Conservation (phyloP, 768 basidiomycete genomes). For the Sporobolomyces phaffii region DNA sequence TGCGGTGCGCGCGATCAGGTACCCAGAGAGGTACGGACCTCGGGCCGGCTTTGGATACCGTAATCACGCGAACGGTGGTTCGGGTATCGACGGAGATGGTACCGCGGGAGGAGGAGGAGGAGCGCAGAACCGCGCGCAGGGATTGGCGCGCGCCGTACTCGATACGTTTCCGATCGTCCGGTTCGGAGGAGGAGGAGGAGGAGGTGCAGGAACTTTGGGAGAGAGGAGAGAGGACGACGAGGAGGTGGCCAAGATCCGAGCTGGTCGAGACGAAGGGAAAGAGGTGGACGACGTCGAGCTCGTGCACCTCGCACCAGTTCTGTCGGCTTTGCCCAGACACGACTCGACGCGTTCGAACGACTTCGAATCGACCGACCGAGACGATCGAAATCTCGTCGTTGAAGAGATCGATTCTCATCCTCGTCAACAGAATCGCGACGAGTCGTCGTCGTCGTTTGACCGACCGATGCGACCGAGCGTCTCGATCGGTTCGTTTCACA, state of each 20-base stretch:
- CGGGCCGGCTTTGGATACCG: constrained; percentile 48
- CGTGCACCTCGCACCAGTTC: not conserved
- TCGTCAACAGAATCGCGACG: too few species aligned
- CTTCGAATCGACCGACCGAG: too few species aligned
- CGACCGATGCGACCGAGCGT: not conserved
- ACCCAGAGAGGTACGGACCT: constrained; percentile 88
- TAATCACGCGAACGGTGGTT: constrained; percentile 32
- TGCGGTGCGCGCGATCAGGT: constrained; percentile 70
- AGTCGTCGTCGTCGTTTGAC: too few species aligned
- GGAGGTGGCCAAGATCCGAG: not conserved
- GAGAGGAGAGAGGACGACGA: constrained; percentile 38
- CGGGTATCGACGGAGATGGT: constrained; percentile 41
- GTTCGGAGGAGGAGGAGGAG: constrained; percentile 53
- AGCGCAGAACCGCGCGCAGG: constrained; percentile 64
- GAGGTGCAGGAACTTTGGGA: not conserved
- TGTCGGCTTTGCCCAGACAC: too few species aligned
- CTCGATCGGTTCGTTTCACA: constrained; percentile 10
- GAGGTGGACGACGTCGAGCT: constrained; percentile 9
- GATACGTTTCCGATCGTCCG: constrained; percentile 94
- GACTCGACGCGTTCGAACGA: too few species aligned
- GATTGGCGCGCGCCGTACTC: constrained; percentile 82
- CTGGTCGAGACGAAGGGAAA: not conserved
- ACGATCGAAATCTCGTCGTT: too few species aligned
- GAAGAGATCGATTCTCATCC: too few species aligned
- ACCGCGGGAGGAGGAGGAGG: constrained; percentile 51